Evolutionary conservation across 768 basidiomycete genomes (phyloP), one percentile per base, ranked within the genome.

Genomic region (Boletus pseudopeckii): DNA sequence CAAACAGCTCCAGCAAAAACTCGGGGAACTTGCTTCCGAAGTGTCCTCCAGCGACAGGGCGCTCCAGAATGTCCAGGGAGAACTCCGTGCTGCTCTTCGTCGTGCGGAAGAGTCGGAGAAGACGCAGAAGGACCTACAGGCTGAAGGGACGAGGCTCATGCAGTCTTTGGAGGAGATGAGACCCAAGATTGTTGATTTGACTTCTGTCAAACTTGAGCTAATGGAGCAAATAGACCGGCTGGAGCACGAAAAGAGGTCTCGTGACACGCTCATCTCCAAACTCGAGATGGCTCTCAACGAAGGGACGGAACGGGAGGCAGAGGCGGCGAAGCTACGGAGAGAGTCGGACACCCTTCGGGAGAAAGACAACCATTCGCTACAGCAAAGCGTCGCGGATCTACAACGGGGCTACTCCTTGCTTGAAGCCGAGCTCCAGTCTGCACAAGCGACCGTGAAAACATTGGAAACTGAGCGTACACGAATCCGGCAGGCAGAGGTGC

Each of bases 91-190:
- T 54, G 81, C 88, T 7, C 77, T 73, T 38, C 78, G 84, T 48
- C 86, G 89, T 5, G 86, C 84, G 7, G 86, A 89, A 36, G 85
- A 87, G 58, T 86, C 88, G 0, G 89, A 92, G 68, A 76, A 74
- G 60, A 83, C 75, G 4, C 85, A 90, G 62, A 81, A 81, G 63
- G 84, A 81, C 54, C 76, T 94, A 4, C 91, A 92, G 62, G 72
- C 75, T 0, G 92, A 94, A 69, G 90, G 91, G 38, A 83, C 80
- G n/a, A 78, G 75, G 48, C 77, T 94, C 33, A 81, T 92, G 83
- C 81, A 78, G 28, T 84, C 88, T n/a, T 72, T 93, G 55, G 86
- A 92, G 57, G 90, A 92, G 70, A 86, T 92, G 83, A 81, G 87
- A 30, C 82, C 88, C 38, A 92, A 92, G 74, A 84, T 92, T 57